Evolutionary conservation across 352 stramenopile species (phyloP).

Genomic region (Phytophthora litchii): DNA sequence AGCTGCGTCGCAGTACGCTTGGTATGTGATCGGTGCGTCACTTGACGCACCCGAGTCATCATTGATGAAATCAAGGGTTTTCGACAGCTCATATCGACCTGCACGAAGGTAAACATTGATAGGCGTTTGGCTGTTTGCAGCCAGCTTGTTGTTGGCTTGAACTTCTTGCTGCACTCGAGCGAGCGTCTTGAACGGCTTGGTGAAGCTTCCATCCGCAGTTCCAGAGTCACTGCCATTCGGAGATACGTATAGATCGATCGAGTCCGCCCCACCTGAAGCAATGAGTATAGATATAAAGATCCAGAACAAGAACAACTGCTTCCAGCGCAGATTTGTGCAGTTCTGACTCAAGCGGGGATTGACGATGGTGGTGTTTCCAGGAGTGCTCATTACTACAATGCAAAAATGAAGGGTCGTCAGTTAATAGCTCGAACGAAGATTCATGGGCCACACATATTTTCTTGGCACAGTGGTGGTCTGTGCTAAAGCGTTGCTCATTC

Average conservation of each 20-base stretch:
- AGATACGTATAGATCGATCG: conserved; percentile 61
- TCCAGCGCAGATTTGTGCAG: background rate
- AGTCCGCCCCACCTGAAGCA: conserved; percentile 3
- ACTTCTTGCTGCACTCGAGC: conserved; percentile 51
- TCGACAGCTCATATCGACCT: conserved; percentile 54
- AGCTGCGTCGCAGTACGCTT: conserved; percentile 66
- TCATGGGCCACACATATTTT: background rate
- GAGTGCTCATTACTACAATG: conserved; percentile 5
- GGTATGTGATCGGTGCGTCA: conserved; percentile 55
- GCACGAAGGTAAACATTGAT: conserved; percentile 71
- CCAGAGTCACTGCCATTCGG: conserved; percentile 48
- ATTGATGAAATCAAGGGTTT: conserved; percentile 58
- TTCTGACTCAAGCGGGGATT: background rate
- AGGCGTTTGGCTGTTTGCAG: conserved; percentile 26
- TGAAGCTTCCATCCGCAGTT: conserved; percentile 51
- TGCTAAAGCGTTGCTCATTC: conserved; percentile 10
- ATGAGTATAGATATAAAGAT: conserved; percentile 6
- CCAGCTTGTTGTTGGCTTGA: conserved; percentile 27
- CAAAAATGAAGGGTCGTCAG: conserved; percentile 24
- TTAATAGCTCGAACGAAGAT: conserved; percentile 16
- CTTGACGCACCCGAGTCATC: conserved; percentile 46
- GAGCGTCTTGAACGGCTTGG: conserved; percentile 56
- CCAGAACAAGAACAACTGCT: background rate
- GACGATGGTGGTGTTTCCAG: background rate
- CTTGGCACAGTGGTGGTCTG: background rate